Evolutionary conservation across 1,284 basidiomycete genomes (phyloP).

Genomic region (Tilletia indica): DNA sequence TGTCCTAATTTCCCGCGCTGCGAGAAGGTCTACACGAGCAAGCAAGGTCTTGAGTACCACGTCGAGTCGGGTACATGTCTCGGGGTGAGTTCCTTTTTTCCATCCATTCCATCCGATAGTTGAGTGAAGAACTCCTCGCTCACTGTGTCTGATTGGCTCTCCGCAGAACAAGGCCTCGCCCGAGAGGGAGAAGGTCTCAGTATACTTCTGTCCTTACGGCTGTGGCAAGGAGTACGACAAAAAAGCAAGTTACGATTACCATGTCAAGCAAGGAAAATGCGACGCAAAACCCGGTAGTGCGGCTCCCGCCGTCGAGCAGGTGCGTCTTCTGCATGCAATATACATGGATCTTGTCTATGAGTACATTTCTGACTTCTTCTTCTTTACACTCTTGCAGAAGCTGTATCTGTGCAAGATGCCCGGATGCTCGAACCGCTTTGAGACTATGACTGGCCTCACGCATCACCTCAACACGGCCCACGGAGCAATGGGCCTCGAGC

Average conservation of each 20-base stretch:
- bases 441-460: not conserved
- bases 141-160: too few species aligned
- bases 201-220: not conserved
- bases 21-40: not conserved
- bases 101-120: too few species aligned
- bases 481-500: not conserved
- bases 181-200: too few species aligned
- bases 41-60: not conserved
- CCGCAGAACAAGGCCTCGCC: too few species aligned
- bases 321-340: not conserved
- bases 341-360: not conserved
- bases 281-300: not conserved
- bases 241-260: not conserved
- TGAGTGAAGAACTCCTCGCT: too few species aligned
- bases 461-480: slow-evolving; percentile 1
- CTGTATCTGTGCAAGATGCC: slow-evolving; percentile 7
- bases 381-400: not conserved
- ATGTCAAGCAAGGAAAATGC: not conserved
- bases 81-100: not conserved
- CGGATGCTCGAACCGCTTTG: not conserved
- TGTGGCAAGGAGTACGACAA: not conserved
- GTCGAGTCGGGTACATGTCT: not conserved
- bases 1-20: not conserved
- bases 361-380: not conserved
- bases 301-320: not conserved